Evolutionary conservation across 2,329 filamentous ascomycete species (phyloP), one percentile per base, ranked within the genome.

Genomic region (Verticillium longisporum): DNA sequence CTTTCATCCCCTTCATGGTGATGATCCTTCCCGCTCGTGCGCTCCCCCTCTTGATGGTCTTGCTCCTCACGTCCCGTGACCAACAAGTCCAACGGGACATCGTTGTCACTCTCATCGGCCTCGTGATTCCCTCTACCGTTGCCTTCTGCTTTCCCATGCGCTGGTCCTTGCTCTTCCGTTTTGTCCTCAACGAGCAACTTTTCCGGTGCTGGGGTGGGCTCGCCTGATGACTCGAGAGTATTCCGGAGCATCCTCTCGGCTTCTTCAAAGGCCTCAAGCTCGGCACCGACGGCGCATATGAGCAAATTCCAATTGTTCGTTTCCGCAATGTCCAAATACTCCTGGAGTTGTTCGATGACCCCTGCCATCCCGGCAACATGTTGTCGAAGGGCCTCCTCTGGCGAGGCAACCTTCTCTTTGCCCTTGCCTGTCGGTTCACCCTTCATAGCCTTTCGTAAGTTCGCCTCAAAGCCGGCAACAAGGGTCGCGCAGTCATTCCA

Each of bases 251-350:
- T 77, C 3, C 77, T 72, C 66, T 82, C 80, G 1, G 86, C 87
- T 67, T 88, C 83, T 36, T 75, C 76, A 63, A 90, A 87, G 2
- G 88, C 87, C 62, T 88, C 86, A 1, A 90, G 69, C 70, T 91
- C 90, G 0, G 90, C 90, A 0, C 89, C 88, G 37, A 94, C 86
- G 11, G 89, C 89, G 58, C 85, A 90, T 4, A 92, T 86, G 18
- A 94, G 78, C 15, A 93, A 75, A 61, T 88, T 92, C 90, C 90
- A 94, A 15, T 82, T 80, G 61, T 83, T 83, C 1, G 78, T 75
- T 63, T 89, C 84, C 0, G 87, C 87, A 2, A 80, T 69, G 1
- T 78, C 74, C 32, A 87, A 68, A 21, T 81, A 79, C 15, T 78
- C 73, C 59, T 86, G 80, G 4, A 94, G 73, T 2, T 81, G 79